Evolutionary conservation across 257 asterid genomes (phyloP), one percentile per base, ranked within the genome.

Genomic region (Parsonsia alboflavescens): DNA sequence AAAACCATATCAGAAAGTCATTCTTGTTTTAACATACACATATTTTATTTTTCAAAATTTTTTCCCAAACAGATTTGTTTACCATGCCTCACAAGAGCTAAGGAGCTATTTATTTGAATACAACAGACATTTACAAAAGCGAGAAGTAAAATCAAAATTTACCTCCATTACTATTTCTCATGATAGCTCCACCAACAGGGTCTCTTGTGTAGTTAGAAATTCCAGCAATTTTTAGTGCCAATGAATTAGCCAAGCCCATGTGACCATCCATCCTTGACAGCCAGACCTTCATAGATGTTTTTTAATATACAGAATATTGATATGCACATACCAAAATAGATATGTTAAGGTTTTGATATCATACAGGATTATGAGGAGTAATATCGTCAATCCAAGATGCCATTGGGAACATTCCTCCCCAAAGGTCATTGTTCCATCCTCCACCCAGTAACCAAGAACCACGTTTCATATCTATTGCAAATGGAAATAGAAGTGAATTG

Each of bases 361-460:
- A 75, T 86, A 89, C 99, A 70, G 99, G 99, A 82, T 90, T 89
- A 72, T 87, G 82, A 78, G 97, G 97, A 52, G 97, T 90, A 73
- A 89, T 86, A 75, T 84, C 92, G 78, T 94, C 96, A 87, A 92
- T 88, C 97, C 99, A 94, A 9, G 99, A 92, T 30, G 96, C 96
- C 90, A 82, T 71, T 65, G 99, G 99, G 36, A 88, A 84, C 79
- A 88, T 96, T 80, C 97, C 99, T 56, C 97, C 99, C 99, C 97
- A 94, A 44, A 90, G 82, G 80, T 91, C 92, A 82, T 94, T 90
- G 84, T 92, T 94, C 99, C 97, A 94, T 83, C 99, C 97, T 64
- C 97, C 97, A 80, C 97, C 99, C 82, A 86, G 77, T 81, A 94
- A 73, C 99, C 99, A 94, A 78, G 93, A 78, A 61, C 95, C 97